Evolutionary conservation across 1,139 yeast species (phyloP).

Genomic region (Wickerhamomyces sp.): DNA sequence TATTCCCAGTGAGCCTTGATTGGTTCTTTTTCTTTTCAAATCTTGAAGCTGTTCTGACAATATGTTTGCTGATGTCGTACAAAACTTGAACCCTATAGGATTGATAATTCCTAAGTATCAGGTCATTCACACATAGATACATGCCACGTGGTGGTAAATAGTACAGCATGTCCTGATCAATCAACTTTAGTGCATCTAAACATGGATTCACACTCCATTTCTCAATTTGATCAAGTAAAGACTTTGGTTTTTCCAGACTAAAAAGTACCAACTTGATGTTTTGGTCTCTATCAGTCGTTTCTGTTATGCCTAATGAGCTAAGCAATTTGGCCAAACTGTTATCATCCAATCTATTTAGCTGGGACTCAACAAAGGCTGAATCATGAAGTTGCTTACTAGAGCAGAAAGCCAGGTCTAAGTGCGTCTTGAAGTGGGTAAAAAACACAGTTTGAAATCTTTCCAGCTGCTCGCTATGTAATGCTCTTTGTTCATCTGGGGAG

Average conservation of each 20-base stretch:
- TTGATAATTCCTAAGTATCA: constrained; percentile 26
- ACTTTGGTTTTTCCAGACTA: not conserved
- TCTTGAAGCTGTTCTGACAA: constrained; percentile 22
- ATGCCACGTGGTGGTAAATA: constrained; percentile 1
- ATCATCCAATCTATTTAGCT: constrained; percentile 1
- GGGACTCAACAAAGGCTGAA: not conserved
- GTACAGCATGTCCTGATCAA: not conserved
- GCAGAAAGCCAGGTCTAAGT: constrained; percentile 4
- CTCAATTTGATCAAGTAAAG: not conserved
- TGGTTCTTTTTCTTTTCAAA: constrained; percentile 20
- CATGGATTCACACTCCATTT: not conserved
- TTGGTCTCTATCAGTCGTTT: not conserved
- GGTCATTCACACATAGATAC: constrained; percentile 31
- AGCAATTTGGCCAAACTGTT: constrained; percentile 3
- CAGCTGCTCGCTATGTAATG: constrained; percentile 12
- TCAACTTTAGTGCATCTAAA: not conserved
- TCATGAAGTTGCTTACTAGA: not conserved
- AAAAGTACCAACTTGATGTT: not conserved
- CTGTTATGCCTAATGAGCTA: not conserved
- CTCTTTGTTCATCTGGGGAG: constrained; percentile 16
- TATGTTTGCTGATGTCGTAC: constrained; percentile 23
- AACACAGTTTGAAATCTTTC: constrained; percentile 16
- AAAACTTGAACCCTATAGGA: constrained; percentile 20
- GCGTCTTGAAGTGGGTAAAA: constrained; percentile 2
- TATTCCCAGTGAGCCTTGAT: constrained; percentile 23